Evolutionary conservation across 2,329 filamentous ascomycete species (phyloP).

Genomic region (Xylaria sp.): DNA sequence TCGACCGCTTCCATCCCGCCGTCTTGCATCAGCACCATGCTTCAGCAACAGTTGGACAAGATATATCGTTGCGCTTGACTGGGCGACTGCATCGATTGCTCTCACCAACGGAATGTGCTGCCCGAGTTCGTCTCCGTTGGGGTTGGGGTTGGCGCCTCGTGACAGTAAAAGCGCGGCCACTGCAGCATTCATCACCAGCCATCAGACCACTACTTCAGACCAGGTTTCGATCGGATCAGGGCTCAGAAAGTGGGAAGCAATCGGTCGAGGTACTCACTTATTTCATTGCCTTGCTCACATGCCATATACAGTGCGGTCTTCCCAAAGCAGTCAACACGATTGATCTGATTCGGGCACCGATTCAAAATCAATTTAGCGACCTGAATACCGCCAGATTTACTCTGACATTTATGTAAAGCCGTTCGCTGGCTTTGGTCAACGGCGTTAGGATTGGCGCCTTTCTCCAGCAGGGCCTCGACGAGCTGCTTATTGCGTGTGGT

Average conservation of each 20-base stretch:
- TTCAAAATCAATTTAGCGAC: slow-evolving; percentile 28
- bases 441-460: slow-evolving; percentile 25
- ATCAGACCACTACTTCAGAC: background rate
- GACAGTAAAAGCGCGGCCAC: slow-evolving; percentile 26
- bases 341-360: slow-evolving; percentile 15
- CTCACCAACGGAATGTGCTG: slow-evolving; percentile 8
- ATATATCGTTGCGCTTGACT: slow-evolving; percentile 21
- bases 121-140: slow-evolving; percentile 24
- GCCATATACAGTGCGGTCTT: slow-evolving; percentile 31
- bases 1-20: slow-evolving; percentile 20
- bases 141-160: slow-evolving; percentile 19
- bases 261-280: slow-evolving; percentile 14
- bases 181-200: background rate
- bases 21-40: slow-evolving; percentile 21
- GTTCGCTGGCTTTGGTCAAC: slow-evolving; percentile 24
- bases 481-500: slow-evolving; percentile 28
- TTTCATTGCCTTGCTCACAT: slow-evolving; percentile 28
- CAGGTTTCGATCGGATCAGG: background rate
- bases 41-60: slow-evolving; percentile 24
- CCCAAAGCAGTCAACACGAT: slow-evolving; percentile 23
- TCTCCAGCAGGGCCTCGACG: slow-evolving; percentile 27
- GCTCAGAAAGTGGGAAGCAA: background rate
- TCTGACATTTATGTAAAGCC: slow-evolving; percentile 30
- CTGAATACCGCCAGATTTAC: slow-evolving; percentile 20
- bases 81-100: slow-evolving; percentile 26